Base-by-base conservation (phyloP, 2,329 filamentous ascomycete species). In the Sarocladiaceae sp. region DNA sequence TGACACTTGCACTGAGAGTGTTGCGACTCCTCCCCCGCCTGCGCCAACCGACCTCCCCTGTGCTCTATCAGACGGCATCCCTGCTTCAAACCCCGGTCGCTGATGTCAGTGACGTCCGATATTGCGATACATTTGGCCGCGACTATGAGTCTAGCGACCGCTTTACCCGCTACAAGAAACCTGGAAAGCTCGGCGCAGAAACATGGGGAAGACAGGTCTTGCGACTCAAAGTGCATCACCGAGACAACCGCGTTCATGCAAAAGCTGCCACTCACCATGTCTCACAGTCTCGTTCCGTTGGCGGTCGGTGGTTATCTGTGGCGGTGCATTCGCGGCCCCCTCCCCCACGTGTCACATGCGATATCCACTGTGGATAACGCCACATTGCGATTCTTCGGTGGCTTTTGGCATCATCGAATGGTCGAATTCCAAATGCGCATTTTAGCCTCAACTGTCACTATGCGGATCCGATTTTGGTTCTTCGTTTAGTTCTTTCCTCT, bases 1-100 rank as follows among this genome's bases (percentile, higher is more conserved):
- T 2, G 91, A 10, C 29, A 10, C 15, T 8, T 10, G 29, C 29
- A 10, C 29, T 15, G 10, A 33, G 15, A 33, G 29, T 15, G 10
- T 33, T 15, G 10, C 29, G 7, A n/a, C 8, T 5, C 37, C 4
- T 22, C 37, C 5, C 18, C 17, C 17, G 37, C 15, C 18, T 25
- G 37, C 5, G 5, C 17, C 37, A 42, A 25, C 40, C 20, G 29
- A 25, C 22, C 11, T 20, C 25, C 10, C n/a, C 37, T 23, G 33
- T 42, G 8, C 10, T 20, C 23, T 42, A 42, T 42, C 37, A 23
- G 37, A 23, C 20, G 17, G 20, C 7, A 22, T 12, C 37, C 37
- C 8, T 42, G 37, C 37, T 15, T 8, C 29, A 33, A 33, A 33
- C 29, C 29, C 29, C 29, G 29, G 29, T 33, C 37, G 37, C 20